Percentiles rank a stretch among this genome's conserved stretches.
Conservation (phyloP, 2,329 filamentous ascomycete species). For the Calonectria henricotiae region DNA sequence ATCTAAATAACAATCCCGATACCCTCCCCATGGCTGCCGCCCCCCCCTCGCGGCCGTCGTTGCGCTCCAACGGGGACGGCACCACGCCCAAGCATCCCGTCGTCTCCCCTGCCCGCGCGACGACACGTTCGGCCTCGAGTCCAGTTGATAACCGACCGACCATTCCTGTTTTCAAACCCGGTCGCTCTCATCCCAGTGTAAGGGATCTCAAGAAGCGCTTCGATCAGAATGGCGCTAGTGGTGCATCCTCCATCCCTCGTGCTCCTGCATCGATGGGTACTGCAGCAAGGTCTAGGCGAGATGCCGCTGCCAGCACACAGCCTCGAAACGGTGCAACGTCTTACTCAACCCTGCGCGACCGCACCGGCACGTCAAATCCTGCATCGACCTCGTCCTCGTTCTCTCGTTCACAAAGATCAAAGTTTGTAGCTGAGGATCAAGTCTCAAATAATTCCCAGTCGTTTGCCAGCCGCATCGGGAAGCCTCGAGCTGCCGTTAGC, state of each 20-base stretch:
- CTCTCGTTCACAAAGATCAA: slow-evolving; percentile 63
- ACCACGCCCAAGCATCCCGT: slow-evolving; percentile 66
- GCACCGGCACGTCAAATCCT: slow-evolving; percentile 46
- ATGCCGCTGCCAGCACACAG: slow-evolving; percentile 56
- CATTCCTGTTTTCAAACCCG: slow-evolving; percentile 54
- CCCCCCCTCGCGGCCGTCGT: slow-evolving; percentile 62
- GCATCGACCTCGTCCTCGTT: slow-evolving; percentile 50
- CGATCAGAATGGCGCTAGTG: slow-evolving; percentile 71
- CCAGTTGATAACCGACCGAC: slow-evolving; percentile 66
- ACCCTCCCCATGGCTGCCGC: slow-evolving; percentile 58
- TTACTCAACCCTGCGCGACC: slow-evolving; percentile 62
- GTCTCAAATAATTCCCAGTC: slow-evolving; percentile 71
- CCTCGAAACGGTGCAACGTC: slow-evolving; percentile 58
- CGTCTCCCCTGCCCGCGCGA: slow-evolving; percentile 60
- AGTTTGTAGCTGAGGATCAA: slow-evolving; percentile 67
- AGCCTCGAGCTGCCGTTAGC: slow-evolving; percentile 62
- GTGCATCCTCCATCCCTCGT: slow-evolving; percentile 56
- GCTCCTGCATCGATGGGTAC: slow-evolving; percentile 57
- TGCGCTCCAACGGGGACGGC: slow-evolving; percentile 69
- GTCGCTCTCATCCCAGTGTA: slow-evolving; percentile 76
- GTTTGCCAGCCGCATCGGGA: slow-evolving; percentile 73
- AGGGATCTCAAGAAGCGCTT: slow-evolving; percentile 87
- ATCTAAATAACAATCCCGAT: slow-evolving; percentile 58
- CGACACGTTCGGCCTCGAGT: slow-evolving; percentile 71
- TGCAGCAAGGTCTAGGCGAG: slow-evolving; percentile 56